Evolutionary conservation across 495 filamentous ascomycete genomes (phyloP), one percentile per base, ranked within the genome.

Genomic region (Talaromyces wortmannii): DNA sequence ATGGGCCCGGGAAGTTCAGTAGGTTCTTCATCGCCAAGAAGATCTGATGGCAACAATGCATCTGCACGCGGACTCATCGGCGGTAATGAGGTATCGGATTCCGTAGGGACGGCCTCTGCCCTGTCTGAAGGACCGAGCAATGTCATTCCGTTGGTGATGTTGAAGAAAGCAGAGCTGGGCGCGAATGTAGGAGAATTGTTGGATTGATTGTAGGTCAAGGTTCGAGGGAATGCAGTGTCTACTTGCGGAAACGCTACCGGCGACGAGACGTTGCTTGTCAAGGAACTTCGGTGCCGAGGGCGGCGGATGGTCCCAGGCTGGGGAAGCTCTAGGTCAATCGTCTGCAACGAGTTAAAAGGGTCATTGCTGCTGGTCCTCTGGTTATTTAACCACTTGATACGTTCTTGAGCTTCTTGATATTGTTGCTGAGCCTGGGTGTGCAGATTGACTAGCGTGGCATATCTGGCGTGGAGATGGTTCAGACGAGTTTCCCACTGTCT

Each of bases 11-110:
- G 82, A 71, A 70, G 78, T 75, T 67, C 73, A 1, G 83, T 78
- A 6, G 77, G 76, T 55, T 91, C 90, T 46, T 92, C 90, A 56
- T 91, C 82, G 3, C 87, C 70, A 59, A 95, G 83, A 53, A 95
- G 82, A 58, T 89, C 87, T 1, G 89, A 90, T 18, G 90, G 90
- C 23, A 95, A 71, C 29, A 94, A 74, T 18, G 86, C 77, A 49
- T 88, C 82, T 7, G 90, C 90, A 11, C 88, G 87, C 29, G 90
- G 90, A 59, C 89, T 92, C 67, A 94, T 87, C 31, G 89, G 86
- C 16, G 83, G 85, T 43, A 84, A 80, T 44, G 83, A 70, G 13
- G 66, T 48, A 44, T 80, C 79, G 7, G 63, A 63, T 31, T 80
- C 75, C 31, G 67, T 65, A 31, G 70, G 75, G 53, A 67, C 59